These are phyloP conservation scores for Coemansia sp. DNA, from an alignment of 192 early-diverging fungal genomes.

Conservation along the genomic window DNA sequence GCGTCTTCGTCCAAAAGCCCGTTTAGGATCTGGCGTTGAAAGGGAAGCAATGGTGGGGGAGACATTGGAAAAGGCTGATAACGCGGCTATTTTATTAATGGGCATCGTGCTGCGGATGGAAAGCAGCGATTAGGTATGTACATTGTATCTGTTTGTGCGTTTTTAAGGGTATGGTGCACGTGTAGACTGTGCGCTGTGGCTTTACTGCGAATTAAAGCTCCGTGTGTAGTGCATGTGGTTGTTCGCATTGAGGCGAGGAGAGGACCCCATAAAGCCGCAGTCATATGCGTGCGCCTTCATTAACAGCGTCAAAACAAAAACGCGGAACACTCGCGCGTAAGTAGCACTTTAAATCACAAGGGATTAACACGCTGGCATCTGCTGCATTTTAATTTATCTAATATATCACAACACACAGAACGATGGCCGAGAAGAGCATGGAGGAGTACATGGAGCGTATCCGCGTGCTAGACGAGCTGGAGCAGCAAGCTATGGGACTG, in stretches of 20 bases:
- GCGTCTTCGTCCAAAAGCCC: slow-evolving; percentile 74
- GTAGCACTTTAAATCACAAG: too few species aligned
- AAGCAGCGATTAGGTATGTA: too few species aligned
- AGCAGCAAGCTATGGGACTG: slow-evolving; percentile 49
- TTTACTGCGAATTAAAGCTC: background rate
- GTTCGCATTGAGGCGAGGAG: too few species aligned
- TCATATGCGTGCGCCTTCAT: background rate
- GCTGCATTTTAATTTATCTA: too few species aligned
- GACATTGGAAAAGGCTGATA: too few species aligned
- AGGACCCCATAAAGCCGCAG: background rate
- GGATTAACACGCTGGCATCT: too few species aligned
- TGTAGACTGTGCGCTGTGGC: too few species aligned
- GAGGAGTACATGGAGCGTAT: slow-evolving; percentile 52
- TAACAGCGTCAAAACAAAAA: background rate
- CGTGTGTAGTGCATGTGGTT: background rate
- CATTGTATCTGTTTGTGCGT: background rate
- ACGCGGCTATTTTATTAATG: too few species aligned
- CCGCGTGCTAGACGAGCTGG: slow-evolving; percentile 39
- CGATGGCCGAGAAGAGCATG: slow-evolving; percentile 15
- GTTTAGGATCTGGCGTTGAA: slow-evolving; percentile 65
- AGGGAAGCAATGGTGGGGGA: slow-evolving; percentile 49
- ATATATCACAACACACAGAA: too few species aligned
- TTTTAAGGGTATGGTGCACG: too few species aligned
- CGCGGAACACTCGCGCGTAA: too few species aligned
- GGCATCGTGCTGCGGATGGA: background rate